Conservation (phyloP, 805 yeast species). For the Blastobotrys peoriensis region DNA sequence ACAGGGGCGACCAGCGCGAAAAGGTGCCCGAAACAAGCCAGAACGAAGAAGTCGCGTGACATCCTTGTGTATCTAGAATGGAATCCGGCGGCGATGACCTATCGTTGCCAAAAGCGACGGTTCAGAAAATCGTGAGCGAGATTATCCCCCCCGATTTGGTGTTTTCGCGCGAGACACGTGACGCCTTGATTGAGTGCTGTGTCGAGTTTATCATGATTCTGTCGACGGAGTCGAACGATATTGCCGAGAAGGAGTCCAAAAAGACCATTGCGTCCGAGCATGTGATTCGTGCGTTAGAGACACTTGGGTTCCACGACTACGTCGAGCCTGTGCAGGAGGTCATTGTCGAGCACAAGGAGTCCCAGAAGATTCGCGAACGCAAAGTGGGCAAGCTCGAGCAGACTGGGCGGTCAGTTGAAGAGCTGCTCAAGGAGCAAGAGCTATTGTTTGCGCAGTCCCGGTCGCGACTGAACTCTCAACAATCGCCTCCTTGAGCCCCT, state of each 20-base stretch:
- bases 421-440: slow-evolving; percentile 84
- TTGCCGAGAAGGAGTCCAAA: slow-evolving; percentile 92
- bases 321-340: slow-evolving; percentile 75
- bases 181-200: slow-evolving; percentile 92
- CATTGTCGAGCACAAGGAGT: slow-evolving; percentile 79
- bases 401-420: slow-evolving; percentile 89
- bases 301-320: slow-evolving; percentile 80
- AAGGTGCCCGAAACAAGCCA: slow-evolving; percentile 9
- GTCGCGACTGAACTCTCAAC: slow-evolving; percentile 19
- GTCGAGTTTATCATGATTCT: slow-evolving; percentile 93
- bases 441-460: slow-evolving; percentile 59
- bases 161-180: slow-evolving; percentile 89
- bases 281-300: slow-evolving; percentile 81
- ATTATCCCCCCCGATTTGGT: slow-evolving; percentile 83
- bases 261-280: slow-evolving; percentile 97
- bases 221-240: slow-evolving; percentile 89
- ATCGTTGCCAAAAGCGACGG: slow-evolving; percentile 59
- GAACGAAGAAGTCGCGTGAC: not conserved
- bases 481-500: slow-evolving; percentile 6
- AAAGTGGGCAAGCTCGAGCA: slow-evolving; percentile 90
- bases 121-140: slow-evolving; percentile 88
- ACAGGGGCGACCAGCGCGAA: too few relatives aligned
- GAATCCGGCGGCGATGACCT: not conserved
- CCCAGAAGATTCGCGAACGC: slow-evolving; percentile 77
- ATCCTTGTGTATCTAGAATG: not conserved